Conservation (phyloP, 108 stramenopile genomes). For the Skeletonema menzelii region DNA sequence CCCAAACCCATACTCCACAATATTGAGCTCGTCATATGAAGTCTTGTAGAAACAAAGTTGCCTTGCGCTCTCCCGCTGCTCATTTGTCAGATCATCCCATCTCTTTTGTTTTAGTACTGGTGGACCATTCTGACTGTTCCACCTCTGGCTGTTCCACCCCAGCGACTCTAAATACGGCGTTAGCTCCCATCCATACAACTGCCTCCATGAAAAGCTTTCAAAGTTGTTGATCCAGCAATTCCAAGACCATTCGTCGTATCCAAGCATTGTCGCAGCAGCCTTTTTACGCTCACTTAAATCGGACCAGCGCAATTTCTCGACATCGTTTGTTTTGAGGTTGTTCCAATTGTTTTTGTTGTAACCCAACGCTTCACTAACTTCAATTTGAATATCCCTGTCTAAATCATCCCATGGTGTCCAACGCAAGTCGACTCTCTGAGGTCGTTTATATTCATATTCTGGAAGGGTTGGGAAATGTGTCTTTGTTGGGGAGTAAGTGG, state of each 20-base stretch:
- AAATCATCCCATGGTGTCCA: slow-evolving; percentile 15
- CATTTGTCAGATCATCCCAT: slow-evolving; percentile 10
- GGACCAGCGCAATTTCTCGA: slow-evolving; percentile 13
- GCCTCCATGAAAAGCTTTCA: slow-evolving; percentile 24
- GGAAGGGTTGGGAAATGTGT: background rate
- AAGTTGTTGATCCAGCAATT: slow-evolving; percentile 28
- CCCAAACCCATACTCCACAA: background rate
- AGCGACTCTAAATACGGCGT: slow-evolving; percentile 14
- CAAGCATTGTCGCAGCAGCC: slow-evolving; percentile 11
- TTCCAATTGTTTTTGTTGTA: slow-evolving; percentile 28
- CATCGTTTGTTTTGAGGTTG: slow-evolving; percentile 1
- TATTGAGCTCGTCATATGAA: slow-evolving; percentile 19
- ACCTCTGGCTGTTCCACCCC: slow-evolving; percentile 10
- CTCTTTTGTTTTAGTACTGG: background rate
- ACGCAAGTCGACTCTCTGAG: slow-evolving; percentile 3
- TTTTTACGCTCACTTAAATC: slow-evolving; percentile 13
- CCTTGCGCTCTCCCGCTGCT: slow-evolving; percentile 3
- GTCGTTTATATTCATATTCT: slow-evolving; percentile 7
- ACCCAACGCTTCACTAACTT: slow-evolving; percentile 4
- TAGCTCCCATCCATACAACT: slow-evolving; percentile 7
- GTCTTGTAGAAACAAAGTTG: slow-evolving; percentile 19
- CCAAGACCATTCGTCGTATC: slow-evolving; percentile 19
- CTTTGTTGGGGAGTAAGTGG: slow-evolving; percentile 5
- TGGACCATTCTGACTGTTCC: slow-evolving; percentile 17
- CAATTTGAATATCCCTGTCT: background rate